Base-by-base conservation (phyloP, 345 rosid species). In the Populus euphratica region DNA sequence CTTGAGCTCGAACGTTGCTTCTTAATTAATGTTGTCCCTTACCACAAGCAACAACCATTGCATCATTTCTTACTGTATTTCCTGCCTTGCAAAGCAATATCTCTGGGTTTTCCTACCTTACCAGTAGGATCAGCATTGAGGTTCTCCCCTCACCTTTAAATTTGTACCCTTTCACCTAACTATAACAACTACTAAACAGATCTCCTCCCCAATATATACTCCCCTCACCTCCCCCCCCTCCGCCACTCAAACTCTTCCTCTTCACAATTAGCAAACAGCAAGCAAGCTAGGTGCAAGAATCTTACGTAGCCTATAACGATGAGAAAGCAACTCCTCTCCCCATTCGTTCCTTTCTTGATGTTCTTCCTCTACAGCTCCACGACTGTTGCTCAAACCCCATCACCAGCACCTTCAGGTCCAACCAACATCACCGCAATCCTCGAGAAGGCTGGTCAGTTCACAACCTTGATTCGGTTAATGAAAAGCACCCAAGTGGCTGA, bases 391-490 rank as follows among this genome's bases (percentile, higher is more conserved):
- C 93, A 91, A 54, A 68, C 83, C 27, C 91, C 92, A 1, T 79
- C 90, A 0, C 81, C 86, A 9, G 77, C 91, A 5, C 89, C 93
- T 2, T 70, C 98, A 2, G 86, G 91, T 20, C 92, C 93, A 6
- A 84, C 87, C 56, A 94, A 94, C 83, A 86, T 94, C 78, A 90
- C 94, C 0, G 88, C 90, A 10, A 77, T 94, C 78, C 87, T 94
- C 5, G 95, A 91, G 84, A 92, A 91, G 76, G 93, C 87, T 0
- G 98, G 98, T 38, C 98, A 94, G 56, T 94, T 82, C 87, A 86
- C 91, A 39, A 72, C 85, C 74, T 86, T 92, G 38, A 89, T 92
- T 14, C 82, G 89, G 83, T 85, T 94, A 16, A 81, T 94, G 52
- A 86, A 83, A 79, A 84, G 75, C 89, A 91, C 95, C 1, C 91